phyloP scores from a whole-genome alignment of 768 basidiomycete genomes.

The Kwoniella pini region DNA sequence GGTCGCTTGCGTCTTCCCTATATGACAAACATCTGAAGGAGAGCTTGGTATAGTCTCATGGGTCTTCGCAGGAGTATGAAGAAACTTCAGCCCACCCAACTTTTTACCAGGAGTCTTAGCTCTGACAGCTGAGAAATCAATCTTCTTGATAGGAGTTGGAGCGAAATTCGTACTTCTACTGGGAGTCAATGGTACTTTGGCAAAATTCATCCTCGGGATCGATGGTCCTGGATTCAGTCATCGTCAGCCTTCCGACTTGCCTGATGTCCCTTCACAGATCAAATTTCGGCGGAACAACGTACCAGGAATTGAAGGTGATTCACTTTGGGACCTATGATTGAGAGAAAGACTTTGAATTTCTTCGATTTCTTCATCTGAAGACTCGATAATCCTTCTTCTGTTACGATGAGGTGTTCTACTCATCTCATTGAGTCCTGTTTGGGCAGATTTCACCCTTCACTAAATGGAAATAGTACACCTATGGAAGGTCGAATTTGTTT shows the following conservation, averaged over 20 bases:
- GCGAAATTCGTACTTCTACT: neutral
- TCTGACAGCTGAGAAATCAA: neutral
- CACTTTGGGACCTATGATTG: too few species aligned
- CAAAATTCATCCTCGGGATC: neutral
- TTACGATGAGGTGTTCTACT: neutral
- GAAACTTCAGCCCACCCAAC: neutral
- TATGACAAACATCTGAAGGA: neutral
- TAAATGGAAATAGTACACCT: neutral
- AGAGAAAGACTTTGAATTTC: neutral
- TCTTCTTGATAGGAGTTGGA: slow-evolving; percentile 2
- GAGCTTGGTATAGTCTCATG: neutral
- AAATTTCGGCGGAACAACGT: neutral
- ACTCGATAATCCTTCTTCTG: neutral
- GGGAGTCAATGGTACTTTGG: slow-evolving; percentile 1
- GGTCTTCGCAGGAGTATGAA: neutral
- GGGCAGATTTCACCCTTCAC: neutral
- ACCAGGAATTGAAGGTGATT: neutral
- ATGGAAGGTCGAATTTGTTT: neutral
- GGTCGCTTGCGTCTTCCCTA: too few species aligned
- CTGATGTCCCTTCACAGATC: too few species aligned
- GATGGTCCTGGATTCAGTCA: slow-evolving; percentile 3
- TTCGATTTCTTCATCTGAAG: neutral
- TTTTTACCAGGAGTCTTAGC: slow-evolving; percentile 6
- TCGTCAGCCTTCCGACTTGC: neutral
- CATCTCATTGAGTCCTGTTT: neutral